Evolutionary conservation across 352 stramenopile genomes (phyloP).

Genomic region (Pythium volutum): DNA sequence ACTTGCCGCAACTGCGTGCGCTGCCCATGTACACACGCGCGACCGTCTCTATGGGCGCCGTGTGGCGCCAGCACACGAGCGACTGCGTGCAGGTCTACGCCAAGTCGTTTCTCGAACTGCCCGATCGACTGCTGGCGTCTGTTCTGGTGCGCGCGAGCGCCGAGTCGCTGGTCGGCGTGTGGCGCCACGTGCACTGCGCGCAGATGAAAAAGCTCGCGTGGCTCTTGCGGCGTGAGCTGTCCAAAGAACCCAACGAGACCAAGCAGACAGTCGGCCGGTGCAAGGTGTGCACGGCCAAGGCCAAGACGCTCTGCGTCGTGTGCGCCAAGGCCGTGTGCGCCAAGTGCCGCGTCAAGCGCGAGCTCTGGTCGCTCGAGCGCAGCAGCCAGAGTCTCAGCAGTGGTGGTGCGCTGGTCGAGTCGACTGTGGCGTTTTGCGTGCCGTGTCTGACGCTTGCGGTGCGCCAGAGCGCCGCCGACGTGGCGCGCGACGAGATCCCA

Average conservation of each 20-base stretch:
- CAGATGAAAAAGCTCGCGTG: constrained; percentile 31
- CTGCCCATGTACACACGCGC: constrained; percentile 26
- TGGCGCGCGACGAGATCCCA: constrained; percentile 21
- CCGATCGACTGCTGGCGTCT: constrained; percentile 9
- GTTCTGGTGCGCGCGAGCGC: constrained; percentile 7
- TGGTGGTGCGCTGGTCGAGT: constrained; percentile 11
- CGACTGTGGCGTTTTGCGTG: constrained; percentile 17
- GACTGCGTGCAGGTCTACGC: constrained; percentile 23
- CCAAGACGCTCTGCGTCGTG: constrained; percentile 17
- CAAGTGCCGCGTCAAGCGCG: constrained; percentile 20
- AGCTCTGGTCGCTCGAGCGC: constrained; percentile 16
- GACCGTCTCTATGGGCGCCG: constrained; percentile 33
- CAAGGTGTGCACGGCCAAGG: constrained; percentile 24
- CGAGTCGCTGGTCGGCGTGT: constrained; percentile 23
- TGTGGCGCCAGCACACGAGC: constrained; percentile 33
- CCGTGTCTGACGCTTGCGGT: constrained; percentile 20
- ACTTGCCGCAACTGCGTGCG: constrained; percentile 5
- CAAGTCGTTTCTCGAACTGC: constrained; percentile 16
- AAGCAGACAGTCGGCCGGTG: background rate
- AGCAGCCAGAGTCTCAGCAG: background rate
- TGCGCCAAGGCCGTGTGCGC: constrained; percentile 18
- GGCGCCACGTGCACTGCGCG: constrained; percentile 22
- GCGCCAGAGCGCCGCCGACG: constrained; percentile 7
- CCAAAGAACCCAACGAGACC: background rate
- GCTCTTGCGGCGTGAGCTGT: constrained; percentile 10